Evolutionary conservation across 257 asterid species (phyloP).

Genomic region (Gardenia jasminoides): DNA sequence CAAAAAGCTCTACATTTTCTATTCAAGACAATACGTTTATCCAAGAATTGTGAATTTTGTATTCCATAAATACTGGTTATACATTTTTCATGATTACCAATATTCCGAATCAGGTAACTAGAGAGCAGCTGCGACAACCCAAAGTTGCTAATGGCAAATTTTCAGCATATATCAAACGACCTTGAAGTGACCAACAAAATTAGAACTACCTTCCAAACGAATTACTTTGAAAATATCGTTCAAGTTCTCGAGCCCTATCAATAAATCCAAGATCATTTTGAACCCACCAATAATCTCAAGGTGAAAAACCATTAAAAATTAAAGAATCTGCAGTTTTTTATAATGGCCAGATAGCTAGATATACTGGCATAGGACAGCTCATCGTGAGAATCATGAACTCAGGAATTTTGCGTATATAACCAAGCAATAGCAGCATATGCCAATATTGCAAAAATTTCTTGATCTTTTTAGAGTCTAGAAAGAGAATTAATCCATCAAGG

Average conservation of each 20-base stretch:
- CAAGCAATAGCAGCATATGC: neutral
- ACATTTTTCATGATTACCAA: neutral
- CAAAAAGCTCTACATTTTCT: no score
- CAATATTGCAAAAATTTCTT: neutral
- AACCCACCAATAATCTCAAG: neutral
- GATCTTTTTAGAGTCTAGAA: neutral
- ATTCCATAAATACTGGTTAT: neutral
- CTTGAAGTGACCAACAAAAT: slow-evolving; percentile 12
- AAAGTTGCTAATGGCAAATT: neutral
- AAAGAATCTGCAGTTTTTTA: neutral
- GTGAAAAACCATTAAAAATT: neutral
- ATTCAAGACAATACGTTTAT: no score
- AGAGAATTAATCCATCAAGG: neutral
- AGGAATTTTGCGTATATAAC: neutral
- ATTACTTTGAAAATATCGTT: neutral
- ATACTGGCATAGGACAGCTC: slow-evolving; percentile 14
- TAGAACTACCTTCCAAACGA: slow-evolving; percentile 9
- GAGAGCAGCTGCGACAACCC: neutral
- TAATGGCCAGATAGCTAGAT: neutral
- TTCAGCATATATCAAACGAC: neutral
- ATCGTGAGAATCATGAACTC: slow-evolving; percentile 9
- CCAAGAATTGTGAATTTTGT: neutral
- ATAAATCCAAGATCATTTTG: neutral
- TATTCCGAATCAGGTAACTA: neutral
- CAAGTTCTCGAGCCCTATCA: neutral